Base-by-base conservation (phyloP, 495 filamentous ascomycete genomes). In the Aspergillus wentii region DNA sequence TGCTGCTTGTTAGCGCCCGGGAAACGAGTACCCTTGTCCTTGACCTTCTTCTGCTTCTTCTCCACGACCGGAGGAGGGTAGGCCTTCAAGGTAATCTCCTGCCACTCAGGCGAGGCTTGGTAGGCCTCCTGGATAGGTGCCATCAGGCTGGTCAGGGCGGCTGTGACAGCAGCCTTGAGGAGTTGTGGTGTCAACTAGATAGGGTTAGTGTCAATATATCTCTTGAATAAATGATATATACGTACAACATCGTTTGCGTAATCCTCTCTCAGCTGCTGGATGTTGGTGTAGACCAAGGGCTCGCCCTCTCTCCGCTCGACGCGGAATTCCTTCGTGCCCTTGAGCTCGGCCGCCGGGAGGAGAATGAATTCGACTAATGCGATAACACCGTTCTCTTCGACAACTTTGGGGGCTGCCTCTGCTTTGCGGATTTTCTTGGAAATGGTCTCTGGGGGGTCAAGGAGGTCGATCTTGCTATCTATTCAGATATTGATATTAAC, bases 331-430 rank as follows among this genome's bases (percentile, higher is more conserved):
- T 49, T 49, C 11, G 47, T 37, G 16, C 62, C 68, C 21, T 47
- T 49, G 5, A 69, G 53, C 8, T 57, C 55, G 8, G 76, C 56
- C 3, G 81, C 82, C 2, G 88, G 86, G 11, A 98, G 74, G 2
- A 97, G 67, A 13, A 96, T 84, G 43, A 75, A 85, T 57, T 97
- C 87, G 11, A 90, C 79, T 25, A 96, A 83, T 1, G 80, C 75
- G 10, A 95, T 60, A 6, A 97, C 56, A 9, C 92, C 92, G 54
- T 98, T 98, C 5, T 80, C 83, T 46, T 94, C 87, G 13, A 86
- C 67, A 20, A 85, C 73, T 44, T 76, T 71, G 2, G 92, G 92
- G 21, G 74, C 74, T 5, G 83, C 83, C 27, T 80, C 72, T 3
- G 90, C 85, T 60, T 95, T 95, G 48, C 78, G 78, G 41, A 96